A percentile compares a stretch with the other conserved stretches of the same genome.
Evolutionary conservation across 768 basidiomycete genomes (phyloP).

Genomic region (Gyrodon lividus): DNA sequence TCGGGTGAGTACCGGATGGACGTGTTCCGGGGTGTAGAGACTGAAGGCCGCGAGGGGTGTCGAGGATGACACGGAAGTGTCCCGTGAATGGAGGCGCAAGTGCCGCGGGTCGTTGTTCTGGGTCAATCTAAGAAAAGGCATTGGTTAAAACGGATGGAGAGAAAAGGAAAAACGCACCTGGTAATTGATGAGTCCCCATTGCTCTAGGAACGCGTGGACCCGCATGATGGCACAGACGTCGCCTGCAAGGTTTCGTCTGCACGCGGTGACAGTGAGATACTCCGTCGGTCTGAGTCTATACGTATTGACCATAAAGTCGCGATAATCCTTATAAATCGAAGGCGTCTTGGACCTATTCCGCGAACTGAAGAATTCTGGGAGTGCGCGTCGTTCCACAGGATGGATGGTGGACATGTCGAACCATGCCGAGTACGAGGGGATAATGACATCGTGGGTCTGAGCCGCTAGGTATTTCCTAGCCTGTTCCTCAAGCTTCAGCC

Average conservation of each 20-base stretch:
- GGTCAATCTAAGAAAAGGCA: constrained; percentile 75
- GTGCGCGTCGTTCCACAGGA: constrained; percentile 83
- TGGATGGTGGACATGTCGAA: constrained; percentile 95
- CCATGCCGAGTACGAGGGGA: constrained; percentile 97
- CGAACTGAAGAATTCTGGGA: constrained; percentile 98
- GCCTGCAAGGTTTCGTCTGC: constrained; percentile 91
- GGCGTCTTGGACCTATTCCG: constrained; percentile 95
- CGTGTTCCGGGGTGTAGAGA: constrained; percentile 86
- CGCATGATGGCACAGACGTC: constrained; percentile 99
- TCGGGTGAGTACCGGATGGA: constrained; percentile 43
- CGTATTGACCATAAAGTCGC: constrained; percentile 99
- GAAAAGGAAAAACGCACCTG: constrained; percentile 57
- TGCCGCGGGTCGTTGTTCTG: constrained; percentile 90
- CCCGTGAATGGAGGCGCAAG: constrained; percentile 97
- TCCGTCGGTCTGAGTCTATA: constrained; percentile 92
- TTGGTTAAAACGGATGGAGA: constrained; percentile 5
- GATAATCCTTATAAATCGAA: constrained; percentile 96
- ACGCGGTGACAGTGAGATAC: constrained; percentile 97
- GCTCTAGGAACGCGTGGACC: constrained; percentile 97
- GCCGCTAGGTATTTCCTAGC: constrained; percentile 93
- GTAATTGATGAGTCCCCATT: constrained; percentile 99
- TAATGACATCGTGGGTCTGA: constrained; percentile 95
- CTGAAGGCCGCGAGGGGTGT: constrained; percentile 93
- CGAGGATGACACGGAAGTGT: constrained; percentile 96
- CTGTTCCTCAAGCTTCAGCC: constrained; percentile 77